Conservation (phyloP, 345 rosid genomes). For the Populus euphratica region DNA sequence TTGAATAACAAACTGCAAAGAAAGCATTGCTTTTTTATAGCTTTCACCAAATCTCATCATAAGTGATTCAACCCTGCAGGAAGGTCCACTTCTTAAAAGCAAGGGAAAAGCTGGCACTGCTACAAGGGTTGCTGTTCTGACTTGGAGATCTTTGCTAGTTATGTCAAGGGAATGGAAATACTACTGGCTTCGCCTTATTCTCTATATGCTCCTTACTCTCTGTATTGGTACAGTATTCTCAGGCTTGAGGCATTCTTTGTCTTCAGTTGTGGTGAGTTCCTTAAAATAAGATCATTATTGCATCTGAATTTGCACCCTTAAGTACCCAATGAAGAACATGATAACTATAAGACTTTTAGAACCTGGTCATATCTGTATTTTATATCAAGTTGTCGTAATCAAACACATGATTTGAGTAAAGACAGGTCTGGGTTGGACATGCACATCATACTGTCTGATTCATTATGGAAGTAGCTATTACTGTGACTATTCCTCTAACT, state of each 20-base stretch:
- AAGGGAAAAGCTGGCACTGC: conserved; percentile 78
- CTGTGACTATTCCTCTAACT: not conserved
- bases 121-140: conserved; percentile 82
- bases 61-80: conserved; percentile 44
- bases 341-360: not conserved
- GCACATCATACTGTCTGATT: not conserved
- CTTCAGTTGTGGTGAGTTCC: conserved; percentile 84
- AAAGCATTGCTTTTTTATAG: not conserved
- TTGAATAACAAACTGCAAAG: not conserved
- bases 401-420: not conserved
- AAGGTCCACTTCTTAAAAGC: conserved; percentile 86
- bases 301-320: not conserved
- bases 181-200: conserved; percentile 93
- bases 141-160: conserved; percentile 90
- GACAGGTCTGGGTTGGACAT: not conserved
- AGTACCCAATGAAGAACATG: not conserved
- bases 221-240: conserved; percentile 81
- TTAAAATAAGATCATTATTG: not conserved
- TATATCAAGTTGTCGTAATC: not conserved
- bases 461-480: not conserved
- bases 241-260: conserved; percentile 85
- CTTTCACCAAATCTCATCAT: conserved; percentile 8
- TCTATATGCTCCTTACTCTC: conserved; percentile 74
- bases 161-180: conserved; percentile 99
- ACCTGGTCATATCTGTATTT: not conserved